These are phyloP conservation scores for Chaetomiaceae sp. DNA, from an alignment of 2,329 filamentous ascomycete species.

Conservation along the genomic window DNA sequence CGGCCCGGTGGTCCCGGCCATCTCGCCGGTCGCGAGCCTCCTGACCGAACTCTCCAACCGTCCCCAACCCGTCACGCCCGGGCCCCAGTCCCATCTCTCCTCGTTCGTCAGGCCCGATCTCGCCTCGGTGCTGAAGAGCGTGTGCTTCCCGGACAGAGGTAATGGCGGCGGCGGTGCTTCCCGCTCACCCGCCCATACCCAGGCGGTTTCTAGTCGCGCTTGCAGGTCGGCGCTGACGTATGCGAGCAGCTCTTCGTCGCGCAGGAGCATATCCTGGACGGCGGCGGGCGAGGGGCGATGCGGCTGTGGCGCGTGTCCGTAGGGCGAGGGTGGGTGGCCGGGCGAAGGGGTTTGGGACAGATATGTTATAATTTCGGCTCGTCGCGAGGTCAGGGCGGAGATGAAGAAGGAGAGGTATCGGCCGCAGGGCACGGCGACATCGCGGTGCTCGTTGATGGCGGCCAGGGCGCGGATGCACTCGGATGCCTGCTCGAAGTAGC, in stretches of 20 bases:
- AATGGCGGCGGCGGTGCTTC: constrained; percentile 33
- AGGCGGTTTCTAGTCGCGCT: constrained; percentile 68
- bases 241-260: constrained; percentile 82
- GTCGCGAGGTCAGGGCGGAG: constrained; percentile 56
- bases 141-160: constrained; percentile 26
- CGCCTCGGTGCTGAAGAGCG: constrained; percentile 43
- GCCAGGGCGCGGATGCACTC: constrained; percentile 68
- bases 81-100: constrained; percentile 62
- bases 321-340: constrained; percentile 26
- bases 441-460: constrained; percentile 65
- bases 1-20: constrained; percentile 21
- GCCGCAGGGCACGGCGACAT: constrained; percentile 73
- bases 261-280: constrained; percentile 37
- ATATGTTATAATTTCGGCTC: constrained; percentile 42
- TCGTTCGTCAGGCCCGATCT: constrained; percentile 51
- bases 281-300: constrained; percentile 22
- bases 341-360: constrained; percentile 33
- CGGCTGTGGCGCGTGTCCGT: constrained; percentile 17
- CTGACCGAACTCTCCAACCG: constrained; percentile 62
- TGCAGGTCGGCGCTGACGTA: constrained; percentile 87
- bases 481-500: constrained; percentile 67
- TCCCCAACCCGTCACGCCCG: constrained; percentile 65
- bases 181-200: constrained; percentile 72
- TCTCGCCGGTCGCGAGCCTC: constrained; percentile 40
- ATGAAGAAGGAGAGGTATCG: constrained; percentile 80